Percentiles rank a stretch among this genome's conserved stretches.
Conservation (phyloP, 2,329 filamentous ascomycete species). For the Curvularia eragrostidis region DNA sequence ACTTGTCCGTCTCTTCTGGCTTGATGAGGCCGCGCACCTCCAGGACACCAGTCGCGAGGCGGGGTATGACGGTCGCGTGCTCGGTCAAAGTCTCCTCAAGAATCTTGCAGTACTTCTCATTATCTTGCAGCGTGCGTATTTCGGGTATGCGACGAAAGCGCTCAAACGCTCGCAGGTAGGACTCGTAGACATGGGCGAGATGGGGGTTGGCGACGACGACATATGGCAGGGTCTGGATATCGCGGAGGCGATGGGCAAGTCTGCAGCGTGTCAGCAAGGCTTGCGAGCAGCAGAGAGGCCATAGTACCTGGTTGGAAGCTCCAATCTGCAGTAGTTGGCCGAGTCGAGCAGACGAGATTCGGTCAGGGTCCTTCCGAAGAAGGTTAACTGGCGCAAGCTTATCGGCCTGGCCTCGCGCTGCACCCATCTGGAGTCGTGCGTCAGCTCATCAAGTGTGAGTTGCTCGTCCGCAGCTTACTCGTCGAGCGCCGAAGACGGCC, state of each 20-base stretch:
- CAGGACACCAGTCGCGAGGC: constrained; percentile 90
- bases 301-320: constrained; percentile 79
- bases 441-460: not conserved
- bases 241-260: constrained; percentile 89
- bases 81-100: constrained; percentile 81
- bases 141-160: constrained; percentile 83
- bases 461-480: constrained; percentile 54
- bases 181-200: constrained; percentile 92
- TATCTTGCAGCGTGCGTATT: constrained; percentile 85
- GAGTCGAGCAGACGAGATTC: constrained; percentile 89
- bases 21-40: constrained; percentile 86
- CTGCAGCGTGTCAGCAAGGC: constrained; percentile 54
- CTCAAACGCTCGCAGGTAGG: constrained; percentile 98
- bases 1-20: constrained; percentile 81
- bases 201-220: constrained; percentile 95
- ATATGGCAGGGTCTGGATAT: constrained; percentile 96
- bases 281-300: not conserved
- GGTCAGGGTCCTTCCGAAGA: constrained; percentile 92
- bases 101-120: constrained; percentile 82
- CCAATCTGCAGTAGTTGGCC: constrained; percentile 95
- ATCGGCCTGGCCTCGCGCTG: constrained; percentile 92
- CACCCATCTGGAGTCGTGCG: constrained; percentile 73
- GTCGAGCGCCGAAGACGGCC: constrained; percentile 65
- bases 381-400: constrained; percentile 92
- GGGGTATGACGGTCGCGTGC: constrained; percentile 91